Percentiles rank a stretch among this genome's conserved stretches.
Conservation (phyloP, 805 yeast species). For the Candida coleopterorum region DNA sequence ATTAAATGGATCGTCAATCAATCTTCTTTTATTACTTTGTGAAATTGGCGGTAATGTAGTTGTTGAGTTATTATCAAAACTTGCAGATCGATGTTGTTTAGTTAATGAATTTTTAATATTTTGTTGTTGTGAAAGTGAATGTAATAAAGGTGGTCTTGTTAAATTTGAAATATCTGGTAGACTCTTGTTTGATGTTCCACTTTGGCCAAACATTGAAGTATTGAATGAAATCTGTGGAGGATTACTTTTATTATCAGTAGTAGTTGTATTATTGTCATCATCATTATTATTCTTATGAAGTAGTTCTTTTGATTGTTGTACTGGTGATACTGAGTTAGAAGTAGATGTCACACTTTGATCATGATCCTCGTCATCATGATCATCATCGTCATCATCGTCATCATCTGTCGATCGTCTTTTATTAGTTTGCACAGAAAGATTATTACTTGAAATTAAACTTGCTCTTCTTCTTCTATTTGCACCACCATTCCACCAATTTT, state of each 20-base stretch:
- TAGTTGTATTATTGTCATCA: too few relatives aligned
- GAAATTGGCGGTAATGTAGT: slow-evolving; percentile 20
- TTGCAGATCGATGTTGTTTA: slow-evolving; percentile 18
- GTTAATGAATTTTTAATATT: slow-evolving; percentile 4
- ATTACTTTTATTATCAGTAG: too few relatives aligned
- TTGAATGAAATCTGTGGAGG: slow-evolving; percentile 36
- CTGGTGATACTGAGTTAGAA: not conserved
- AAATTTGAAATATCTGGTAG: slow-evolving; percentile 2
- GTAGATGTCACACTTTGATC: not conserved
- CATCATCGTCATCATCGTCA: not conserved
- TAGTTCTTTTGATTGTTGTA: not conserved
- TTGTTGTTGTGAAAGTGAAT: slow-evolving; percentile 5
- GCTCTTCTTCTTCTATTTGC: slow-evolving; percentile 72
- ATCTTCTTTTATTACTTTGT: slow-evolving; percentile 19
- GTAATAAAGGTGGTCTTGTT: not conserved
- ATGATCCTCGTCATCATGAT: not conserved
- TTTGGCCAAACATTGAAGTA: slow-evolving; percentile 32
- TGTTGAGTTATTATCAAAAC: slow-evolving; percentile 17
- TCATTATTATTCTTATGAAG: too few relatives aligned
- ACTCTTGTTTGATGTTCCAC: not conserved
- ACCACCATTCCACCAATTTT: slow-evolving; percentile 97
- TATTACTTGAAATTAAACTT: slow-evolving; percentile 6
- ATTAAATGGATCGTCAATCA: slow-evolving; percentile 21
- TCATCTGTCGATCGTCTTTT: slow-evolving; percentile 1
- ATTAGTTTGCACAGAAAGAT: too few relatives aligned